phyloP scores from a whole-genome alignment of 2,329 filamentous ascomycete genomes.

The Penicillium sp. region DNA sequence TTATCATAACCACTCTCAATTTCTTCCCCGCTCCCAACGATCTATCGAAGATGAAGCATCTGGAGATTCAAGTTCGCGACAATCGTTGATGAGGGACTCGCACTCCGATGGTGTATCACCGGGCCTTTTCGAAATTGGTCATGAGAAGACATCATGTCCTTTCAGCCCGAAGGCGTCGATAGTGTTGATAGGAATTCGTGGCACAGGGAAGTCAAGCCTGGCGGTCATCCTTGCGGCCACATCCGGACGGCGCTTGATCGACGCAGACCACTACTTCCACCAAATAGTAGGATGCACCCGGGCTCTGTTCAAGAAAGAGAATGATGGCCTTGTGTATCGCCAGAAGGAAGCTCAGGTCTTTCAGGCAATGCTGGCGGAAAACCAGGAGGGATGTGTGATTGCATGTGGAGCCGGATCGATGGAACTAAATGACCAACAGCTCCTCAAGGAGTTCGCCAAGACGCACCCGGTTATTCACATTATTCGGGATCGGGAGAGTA shows the following conservation, averaged over 20 bases:
- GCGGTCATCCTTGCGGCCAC: constrained; percentile 71
- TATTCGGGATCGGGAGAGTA: constrained; percentile 60
- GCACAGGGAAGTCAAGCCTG: constrained; percentile 70
- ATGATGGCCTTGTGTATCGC: constrained; percentile 61
- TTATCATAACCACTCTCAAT: neutral
- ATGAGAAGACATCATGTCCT: constrained; percentile 28
- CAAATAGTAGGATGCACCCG: constrained; percentile 61
- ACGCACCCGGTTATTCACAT: constrained; percentile 69
- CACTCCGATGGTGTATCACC: constrained; percentile 32
- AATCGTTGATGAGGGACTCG: constrained; percentile 23
- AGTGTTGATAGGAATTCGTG: constrained; percentile 67
- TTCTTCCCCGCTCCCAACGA: constrained; percentile 10
- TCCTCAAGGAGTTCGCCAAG: constrained; percentile 60
- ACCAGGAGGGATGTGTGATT: constrained; percentile 62
- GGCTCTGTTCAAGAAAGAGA: constrained; percentile 59
- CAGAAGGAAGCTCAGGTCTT: constrained; percentile 61
- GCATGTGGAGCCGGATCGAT: constrained; percentile 68
- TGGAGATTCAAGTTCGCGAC: constrained; percentile 19
- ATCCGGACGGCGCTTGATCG: constrained; percentile 64
- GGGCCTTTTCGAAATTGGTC: constrained; percentile 22
- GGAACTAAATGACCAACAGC: constrained; percentile 58
- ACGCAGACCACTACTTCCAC: constrained; percentile 65
- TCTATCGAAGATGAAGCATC: constrained; percentile 20
- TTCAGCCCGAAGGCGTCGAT: constrained; percentile 65
- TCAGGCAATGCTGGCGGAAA: constrained; percentile 55